phyloP scores from a whole-genome alignment of 1,139 yeast genomes.

The Diutina pseudorugosa region DNA sequence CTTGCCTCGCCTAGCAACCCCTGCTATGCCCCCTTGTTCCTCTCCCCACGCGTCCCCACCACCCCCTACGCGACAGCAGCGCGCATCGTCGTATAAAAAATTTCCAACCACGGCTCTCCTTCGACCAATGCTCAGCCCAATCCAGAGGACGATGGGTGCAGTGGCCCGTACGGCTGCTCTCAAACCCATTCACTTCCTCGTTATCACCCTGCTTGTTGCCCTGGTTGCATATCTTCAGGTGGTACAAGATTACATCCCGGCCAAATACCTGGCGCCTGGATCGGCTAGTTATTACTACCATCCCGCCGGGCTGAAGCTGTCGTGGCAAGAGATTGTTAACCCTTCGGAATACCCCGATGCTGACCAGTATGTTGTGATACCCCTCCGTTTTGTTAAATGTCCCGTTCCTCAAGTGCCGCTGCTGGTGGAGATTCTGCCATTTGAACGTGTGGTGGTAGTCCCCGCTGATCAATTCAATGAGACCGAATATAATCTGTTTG shows the following conservation, averaged over 20 bases:
- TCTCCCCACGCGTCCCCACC: background rate
- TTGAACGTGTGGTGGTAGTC: background rate
- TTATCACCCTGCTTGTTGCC: conserved; percentile 61
- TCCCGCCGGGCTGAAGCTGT: conserved; percentile 16
- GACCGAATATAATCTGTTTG: background rate
- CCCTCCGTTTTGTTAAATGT: conserved; percentile 1
- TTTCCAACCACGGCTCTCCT: background rate
- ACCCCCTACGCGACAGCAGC: background rate
- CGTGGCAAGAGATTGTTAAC: conserved; percentile 29
- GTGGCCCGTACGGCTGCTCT: conserved; percentile 62
- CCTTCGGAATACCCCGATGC: conserved; percentile 24
- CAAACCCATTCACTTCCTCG: conserved; percentile 82
- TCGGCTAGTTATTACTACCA: conserved; percentile 25
- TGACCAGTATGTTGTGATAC: conserved; percentile 14
- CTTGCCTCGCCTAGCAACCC: background rate
- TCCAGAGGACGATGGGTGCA: conserved; percentile 23
- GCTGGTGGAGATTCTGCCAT: background rate
- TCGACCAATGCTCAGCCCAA: conserved; percentile 8
- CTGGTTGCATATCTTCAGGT: conserved; percentile 74
- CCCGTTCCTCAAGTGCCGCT: background rate
- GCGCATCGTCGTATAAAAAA: background rate
- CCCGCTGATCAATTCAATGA: background rate
- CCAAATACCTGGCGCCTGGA: conserved; percentile 10
- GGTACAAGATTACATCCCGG: conserved; percentile 65
- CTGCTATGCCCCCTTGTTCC: background rate